A percentile compares a stretch with the other conserved stretches of the same genome.
phyloP scores from a whole-genome alignment of 1,139 yeast species.

The Saccharomycopsis crataegensis region DNA sequence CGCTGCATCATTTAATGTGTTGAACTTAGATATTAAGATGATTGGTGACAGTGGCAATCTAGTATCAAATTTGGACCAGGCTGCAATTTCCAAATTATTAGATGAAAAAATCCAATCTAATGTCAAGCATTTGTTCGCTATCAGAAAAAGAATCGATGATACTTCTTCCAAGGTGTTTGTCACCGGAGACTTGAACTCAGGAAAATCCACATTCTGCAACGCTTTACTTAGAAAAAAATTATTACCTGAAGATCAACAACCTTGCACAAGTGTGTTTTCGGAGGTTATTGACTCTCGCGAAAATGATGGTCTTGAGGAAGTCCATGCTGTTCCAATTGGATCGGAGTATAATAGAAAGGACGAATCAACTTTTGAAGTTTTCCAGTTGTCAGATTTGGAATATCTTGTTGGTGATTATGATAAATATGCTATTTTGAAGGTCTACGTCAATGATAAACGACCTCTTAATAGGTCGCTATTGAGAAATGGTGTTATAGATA shows the following conservation, averaged over 20 bases:
- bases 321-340: constrained; percentile 80
- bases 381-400: constrained; percentile 49
- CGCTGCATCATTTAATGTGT: constrained; percentile 28
- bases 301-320: constrained; percentile 74
- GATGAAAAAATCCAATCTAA: constrained; percentile 52
- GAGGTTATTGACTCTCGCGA: constrained; percentile 84
- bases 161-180: constrained; percentile 90
- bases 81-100: constrained; percentile 56
- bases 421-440: constrained; percentile 62
- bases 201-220: constrained; percentile 93
- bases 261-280: constrained; percentile 94
- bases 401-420: constrained; percentile 71
- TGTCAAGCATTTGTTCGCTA: constrained; percentile 59
- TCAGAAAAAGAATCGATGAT: constrained; percentile 82
- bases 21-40: constrained; percentile 56
- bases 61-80: constrained; percentile 49
- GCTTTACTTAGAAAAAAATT: constrained; percentile 72
- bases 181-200: constrained; percentile 96
- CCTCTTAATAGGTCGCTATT: constrained; percentile 64
- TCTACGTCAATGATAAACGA: constrained; percentile 73
- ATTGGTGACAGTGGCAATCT: constrained; percentile 42
- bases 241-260: constrained; percentile 95
- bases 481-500: constrained; percentile 87
- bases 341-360: constrained; percentile 50
- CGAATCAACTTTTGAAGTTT: constrained; percentile 56